Conservation (phyloP, 306 rosid species). For the cucumber (Cucumis sativus) region Cucumber_9930_V3 NC_026658.2:21107501-21108000, state of each 20-base stretch:
- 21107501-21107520: neutral
- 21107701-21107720: constrained; percentile 40
- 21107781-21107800: neutral
- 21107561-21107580: neutral
- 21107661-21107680: neutral
- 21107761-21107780: neutral
- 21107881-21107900: neutral
- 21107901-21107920: neutral
- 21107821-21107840: neutral
- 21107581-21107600: constrained; percentile 50
- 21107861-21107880: neutral
- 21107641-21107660: neutral
- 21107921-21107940: neutral
- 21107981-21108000: constrained; percentile 38
- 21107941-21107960: neutral
- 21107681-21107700: neutral
- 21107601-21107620: constrained; percentile 76
- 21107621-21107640: constrained; percentile 8
- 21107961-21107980: neutral
- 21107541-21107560: neutral
- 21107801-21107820: neutral
- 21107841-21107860: neutral
- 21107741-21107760: constrained; percentile 48
- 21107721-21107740: constrained; percentile 73
- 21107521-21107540: neutral